A percentile compares a stretch with the other conserved stretches of the same genome.
phyloP scores from a whole-genome alignment of 2,329 filamentous ascomycete genomes.

The Talaromyces verruculosus region DNA sequence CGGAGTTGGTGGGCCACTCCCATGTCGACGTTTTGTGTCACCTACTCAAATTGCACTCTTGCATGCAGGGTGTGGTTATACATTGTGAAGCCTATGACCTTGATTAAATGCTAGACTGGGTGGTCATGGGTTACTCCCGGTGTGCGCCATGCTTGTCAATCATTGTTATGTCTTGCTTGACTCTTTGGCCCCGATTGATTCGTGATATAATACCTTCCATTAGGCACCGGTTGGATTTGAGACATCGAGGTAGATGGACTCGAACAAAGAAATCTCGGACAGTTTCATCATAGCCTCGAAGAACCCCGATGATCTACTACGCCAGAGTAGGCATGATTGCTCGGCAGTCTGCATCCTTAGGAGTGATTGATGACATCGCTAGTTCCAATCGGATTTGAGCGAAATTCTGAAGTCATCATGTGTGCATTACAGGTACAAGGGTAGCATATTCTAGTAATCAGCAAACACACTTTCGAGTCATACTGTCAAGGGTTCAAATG shows the following conservation, averaged over 20 bases:
- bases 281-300: background rate
- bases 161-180: background rate
- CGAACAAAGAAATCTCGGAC: background rate
- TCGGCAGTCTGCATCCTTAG: background rate
- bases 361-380: background rate
- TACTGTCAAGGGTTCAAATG: background rate
- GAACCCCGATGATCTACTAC: background rate
- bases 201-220: background rate
- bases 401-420: background rate
- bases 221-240: background rate
- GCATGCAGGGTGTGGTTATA: conserved; percentile 1
- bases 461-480: background rate
- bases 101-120: background rate
- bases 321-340: background rate
- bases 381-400: background rate
- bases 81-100: background rate
- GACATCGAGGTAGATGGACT: background rate
- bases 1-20: background rate
- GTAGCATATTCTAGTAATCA: background rate
- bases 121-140: background rate
- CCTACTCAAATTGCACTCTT: background rate
- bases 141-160: background rate
- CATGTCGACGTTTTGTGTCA: background rate
- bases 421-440: background rate
- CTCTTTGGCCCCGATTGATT: background rate